phyloP scores from a whole-genome alignment of 75 land plant genomes.

The Cupressus sempervirens region DNA sequence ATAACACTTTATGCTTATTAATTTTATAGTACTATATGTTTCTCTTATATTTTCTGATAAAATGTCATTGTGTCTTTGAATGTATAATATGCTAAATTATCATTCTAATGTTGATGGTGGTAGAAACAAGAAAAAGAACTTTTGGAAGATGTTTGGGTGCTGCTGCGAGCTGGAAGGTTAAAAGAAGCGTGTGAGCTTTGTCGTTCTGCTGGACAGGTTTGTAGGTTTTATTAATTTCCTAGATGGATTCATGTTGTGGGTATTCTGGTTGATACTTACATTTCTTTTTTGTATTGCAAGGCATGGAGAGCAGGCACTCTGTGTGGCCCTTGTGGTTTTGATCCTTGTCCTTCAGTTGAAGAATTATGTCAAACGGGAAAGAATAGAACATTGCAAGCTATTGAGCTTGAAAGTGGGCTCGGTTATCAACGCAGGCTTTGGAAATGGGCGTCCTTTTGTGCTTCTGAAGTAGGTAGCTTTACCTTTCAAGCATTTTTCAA shows the following conservation, averaged over 20 bases:
- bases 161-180: constrained; percentile 78
- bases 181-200: constrained; percentile 92
- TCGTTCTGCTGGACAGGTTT: constrained; percentile 95
- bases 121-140: constrained; percentile 93
- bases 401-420: constrained; percentile 90
- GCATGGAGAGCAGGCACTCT: constrained; percentile 97
- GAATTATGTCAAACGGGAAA: constrained; percentile 52
- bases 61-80: not conserved
- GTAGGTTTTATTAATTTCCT: not conserved
- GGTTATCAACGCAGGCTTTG: constrained; percentile 82
- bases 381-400: constrained; percentile 74
- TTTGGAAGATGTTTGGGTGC: constrained; percentile 90
- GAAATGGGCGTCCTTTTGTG: constrained; percentile 96
- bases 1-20: no score
- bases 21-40: no score
- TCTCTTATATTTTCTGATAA: not conserved
- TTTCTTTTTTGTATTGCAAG: constrained; percentile 22
- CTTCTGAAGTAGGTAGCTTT: constrained; percentile 73
- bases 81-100: not conserved
- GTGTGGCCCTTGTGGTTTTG: constrained; percentile 81
- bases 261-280: not conserved
- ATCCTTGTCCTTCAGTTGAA: constrained; percentile 77
- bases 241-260: not conserved
- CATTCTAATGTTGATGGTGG: not conserved
- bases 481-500: not conserved